Base-by-base conservation (phyloP, 257 asterid genomes). In the Capsicum baccatum region DNA sequence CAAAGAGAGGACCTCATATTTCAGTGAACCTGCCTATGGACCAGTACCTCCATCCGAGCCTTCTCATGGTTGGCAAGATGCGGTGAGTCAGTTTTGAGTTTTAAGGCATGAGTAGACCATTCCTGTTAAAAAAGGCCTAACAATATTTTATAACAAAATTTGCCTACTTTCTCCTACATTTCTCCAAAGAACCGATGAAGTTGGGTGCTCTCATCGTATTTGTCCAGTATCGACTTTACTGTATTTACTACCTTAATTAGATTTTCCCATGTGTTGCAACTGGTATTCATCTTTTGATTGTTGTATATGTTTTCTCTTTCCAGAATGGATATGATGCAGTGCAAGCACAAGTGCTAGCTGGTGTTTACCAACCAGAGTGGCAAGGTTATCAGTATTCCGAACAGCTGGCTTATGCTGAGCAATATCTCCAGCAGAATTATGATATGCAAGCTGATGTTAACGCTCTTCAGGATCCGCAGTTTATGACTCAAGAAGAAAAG, bases 401-500 rank as follows among this genome's bases (percentile, higher is more conserved):
- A 83, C 99, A 94, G 86, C 84, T 94, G 82, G 96, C 93, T 52
- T 97, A 97, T 84, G 96, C 97, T 0, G 98, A 94, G 85, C 98
- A 93, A 87, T 97, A 94, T 89, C 93, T 92, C 74, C 98, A 93
- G 90, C 98, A 90, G 90, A 83, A 83, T 60, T 95, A 92, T 83
- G 99, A 97, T 68, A 81, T 91, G 88, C 97, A 94, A 88, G 87
- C 91, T 68, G 97, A 89, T 83, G 73, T 85, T 9, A 81, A 85
- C 66, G 88, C 56, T 79, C 89, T 63, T 52, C 97, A 88, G 87
- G 99, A 97, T 86, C 98, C 97, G 35, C 93, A 86, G 50, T 85
- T 94, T 21, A 97, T 97, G 98, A 94, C 94, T 69, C 99, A 97
- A 91, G 99, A 97, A 88, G 99, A 97, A 90, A 97, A 97, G 89